Evolutionary conservation across 23 red algal genomes (phyloP), one percentile per base, ranked within the genome.

Genomic region (Gracilaria domingensis): DNA sequence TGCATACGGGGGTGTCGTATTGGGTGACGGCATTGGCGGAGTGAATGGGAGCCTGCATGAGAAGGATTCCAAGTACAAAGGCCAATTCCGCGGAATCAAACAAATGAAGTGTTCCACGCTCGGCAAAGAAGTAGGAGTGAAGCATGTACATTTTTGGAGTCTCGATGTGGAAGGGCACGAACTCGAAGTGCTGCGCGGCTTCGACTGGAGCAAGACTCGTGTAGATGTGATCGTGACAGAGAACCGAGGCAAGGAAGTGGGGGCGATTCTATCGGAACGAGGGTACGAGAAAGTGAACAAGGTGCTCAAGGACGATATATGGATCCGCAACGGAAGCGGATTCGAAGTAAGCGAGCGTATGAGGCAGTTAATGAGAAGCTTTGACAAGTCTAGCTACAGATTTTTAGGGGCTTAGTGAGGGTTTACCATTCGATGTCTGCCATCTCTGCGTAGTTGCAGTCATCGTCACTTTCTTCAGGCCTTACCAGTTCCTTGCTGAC

Each of bases 111-210:
- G 90, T 67, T 84, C 90, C 13, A 84, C 79, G 60, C 36, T 85
- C 7, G 67, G 62, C 12, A 76, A 84, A 57, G 90, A 83, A 69
- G 34, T 90, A 23, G 8, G 33, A 21, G 34, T 42, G 42, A 73
- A 73, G n/a, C 64, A 71, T 24, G 69, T 87, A 24, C 64, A 70
- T 28, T 93, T 84, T 62, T 71, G 81, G 80, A 93, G 90, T 25
- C 57, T 93, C 29, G 90, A 93, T 85, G 76, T 93, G 18, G 90
- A 93, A 39, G 90, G 90, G 16, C 90, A 93, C 56, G 90, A 93
- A 67, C 21, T 73, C 12, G 54, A 62, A 7, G 67, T 93, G 28
- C 72, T 93, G 90, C 58, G 55, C 21, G 79, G 90, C 23, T 74
- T 93, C 28, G 90, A 93, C 80, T 93, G 90, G 90, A 24, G 62